These are phyloP conservation scores for Aureobasidium sp. DNA, from an alignment of 2,329 filamentous ascomycete genomes.

Conservation along the genomic window DNA sequence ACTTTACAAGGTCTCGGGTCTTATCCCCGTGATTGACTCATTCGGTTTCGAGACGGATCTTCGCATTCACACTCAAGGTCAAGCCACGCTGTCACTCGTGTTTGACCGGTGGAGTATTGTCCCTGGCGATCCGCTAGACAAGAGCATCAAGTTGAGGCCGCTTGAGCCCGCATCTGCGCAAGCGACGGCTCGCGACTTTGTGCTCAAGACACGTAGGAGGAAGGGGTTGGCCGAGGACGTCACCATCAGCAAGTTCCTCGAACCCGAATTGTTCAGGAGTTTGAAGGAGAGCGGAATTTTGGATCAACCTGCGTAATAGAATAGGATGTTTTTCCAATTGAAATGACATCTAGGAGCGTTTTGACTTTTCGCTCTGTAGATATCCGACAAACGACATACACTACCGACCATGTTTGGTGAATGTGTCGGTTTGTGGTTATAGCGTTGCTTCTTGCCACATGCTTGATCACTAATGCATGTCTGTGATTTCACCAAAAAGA, in stretches of 20 bases:
- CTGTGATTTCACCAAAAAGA: too few species aligned
- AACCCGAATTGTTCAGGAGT: constrained; percentile 85
- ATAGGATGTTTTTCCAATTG: too few species aligned
- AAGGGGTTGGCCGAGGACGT: constrained; percentile 96
- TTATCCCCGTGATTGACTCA: constrained; percentile 92
- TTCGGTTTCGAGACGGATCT: constrained; percentile 98
- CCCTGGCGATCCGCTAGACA: constrained; percentile 89
- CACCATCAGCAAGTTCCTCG: constrained; percentile 89
- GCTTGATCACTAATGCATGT: too few species aligned
- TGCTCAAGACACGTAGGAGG: constrained; percentile 85
- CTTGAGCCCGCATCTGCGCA: constrained; percentile 83
- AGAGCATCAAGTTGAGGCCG: constrained; percentile 71
- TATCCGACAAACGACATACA: too few species aligned
- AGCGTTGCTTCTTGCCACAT: too few species aligned
- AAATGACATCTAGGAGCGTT: too few species aligned
- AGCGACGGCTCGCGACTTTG: constrained; percentile 89
- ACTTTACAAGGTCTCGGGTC: constrained; percentile 80
- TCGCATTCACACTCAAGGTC: constrained; percentile 89
- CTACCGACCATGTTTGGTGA: too few species aligned
- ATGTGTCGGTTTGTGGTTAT: too few species aligned
- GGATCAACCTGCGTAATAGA: constrained; percentile 42
- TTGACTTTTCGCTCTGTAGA: too few species aligned
- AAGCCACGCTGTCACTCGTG: constrained; percentile 81
- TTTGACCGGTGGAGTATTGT: constrained; percentile 97
- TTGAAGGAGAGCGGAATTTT: constrained; percentile 84